These are phyloP conservation scores for Podosphaera xanthii DNA, from an alignment of 2,329 filamentous ascomycete species.

Conservation along the genomic window DNA sequence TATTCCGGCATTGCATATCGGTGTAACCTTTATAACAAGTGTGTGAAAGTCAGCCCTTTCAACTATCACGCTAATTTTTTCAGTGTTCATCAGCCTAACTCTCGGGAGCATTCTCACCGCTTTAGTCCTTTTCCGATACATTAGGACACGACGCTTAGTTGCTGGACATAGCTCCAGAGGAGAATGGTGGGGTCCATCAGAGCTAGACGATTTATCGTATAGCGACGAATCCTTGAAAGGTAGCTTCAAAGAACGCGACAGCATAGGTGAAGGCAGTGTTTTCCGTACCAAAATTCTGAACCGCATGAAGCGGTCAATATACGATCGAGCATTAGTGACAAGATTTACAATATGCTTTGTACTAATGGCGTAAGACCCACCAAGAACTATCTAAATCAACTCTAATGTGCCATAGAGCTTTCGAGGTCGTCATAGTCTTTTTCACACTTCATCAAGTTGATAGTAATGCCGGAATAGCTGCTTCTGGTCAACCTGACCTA, in stretches of 20 bases:
- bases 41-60: slow-evolving; percentile 6
- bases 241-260: slow-evolving; percentile 3
- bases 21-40: slow-evolving; percentile 20
- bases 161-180: slow-evolving; percentile 14
- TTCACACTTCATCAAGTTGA: slow-evolving; percentile 17
- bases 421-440: slow-evolving; percentile 19
- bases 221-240: slow-evolving; percentile 4
- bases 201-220: slow-evolving; percentile 6
- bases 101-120: slow-evolving; percentile 18
- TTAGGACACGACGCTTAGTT: slow-evolving; percentile 18
- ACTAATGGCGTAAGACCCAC: slow-evolving; percentile 16
- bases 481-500: slow-evolving; percentile 16
- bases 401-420: slow-evolving; percentile 12
- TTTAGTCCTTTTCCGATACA: slow-evolving; percentile 20
- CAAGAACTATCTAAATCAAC: background rate
- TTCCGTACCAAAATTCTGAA: too few relatives aligned
- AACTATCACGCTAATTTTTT: background rate
- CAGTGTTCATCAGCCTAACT: slow-evolving; percentile 21
- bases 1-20: slow-evolving; percentile 14
- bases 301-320: slow-evolving; percentile 16
- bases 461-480: slow-evolving; percentile 14
- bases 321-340: slow-evolving; percentile 23
- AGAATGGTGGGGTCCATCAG: slow-evolving; percentile 11
- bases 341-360: slow-evolving; percentile 24
- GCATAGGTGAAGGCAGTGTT: background rate